Evolutionary conservation across 2,329 filamentous ascomycete genomes (phyloP).

Genomic region (Penicillium thymicola): DNA sequence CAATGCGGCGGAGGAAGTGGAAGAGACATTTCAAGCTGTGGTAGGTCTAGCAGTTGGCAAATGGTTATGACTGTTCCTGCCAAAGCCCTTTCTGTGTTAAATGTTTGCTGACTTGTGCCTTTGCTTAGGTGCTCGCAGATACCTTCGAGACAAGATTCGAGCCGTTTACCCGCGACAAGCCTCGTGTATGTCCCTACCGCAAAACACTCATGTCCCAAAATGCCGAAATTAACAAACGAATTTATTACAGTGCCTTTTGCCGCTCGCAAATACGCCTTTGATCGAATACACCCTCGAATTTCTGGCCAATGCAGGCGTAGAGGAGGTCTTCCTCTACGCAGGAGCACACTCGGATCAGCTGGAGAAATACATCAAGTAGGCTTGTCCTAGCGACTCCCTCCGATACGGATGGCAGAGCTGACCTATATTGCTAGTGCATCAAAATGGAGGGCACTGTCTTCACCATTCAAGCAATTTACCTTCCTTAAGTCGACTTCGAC

Average conservation of each 20-base stretch:
- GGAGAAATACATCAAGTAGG: constrained; percentile 74
- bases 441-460: constrained; percentile 68
- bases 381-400: neutral
- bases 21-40: constrained; percentile 62
- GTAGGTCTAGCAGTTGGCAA: constrained; percentile 39
- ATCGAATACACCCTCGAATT: constrained; percentile 99
- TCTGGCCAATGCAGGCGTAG: constrained; percentile 89
- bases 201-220: neutral
- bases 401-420: constrained; percentile 6
- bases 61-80: neutral
- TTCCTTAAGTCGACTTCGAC: constrained; percentile 83
- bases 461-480: constrained; percentile 75
- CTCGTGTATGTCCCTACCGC: constrained; percentile 61
- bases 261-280: constrained; percentile 86
- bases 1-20: constrained; percentile 55
- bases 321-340: constrained; percentile 89
- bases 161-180: constrained; percentile 83
- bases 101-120: constrained; percentile 11
- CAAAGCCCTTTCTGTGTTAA: neutral
- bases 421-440: constrained; percentile 53
- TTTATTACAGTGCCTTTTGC: constrained; percentile 73
- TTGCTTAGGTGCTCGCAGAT: constrained; percentile 75
- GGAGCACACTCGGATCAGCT: constrained; percentile 82
- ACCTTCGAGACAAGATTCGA: constrained; percentile 89
- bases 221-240: neutral